Evolutionary conservation across 1,284 basidiomycete species (phyloP).

Genomic region (Vanrija pseudolonga): DNA sequence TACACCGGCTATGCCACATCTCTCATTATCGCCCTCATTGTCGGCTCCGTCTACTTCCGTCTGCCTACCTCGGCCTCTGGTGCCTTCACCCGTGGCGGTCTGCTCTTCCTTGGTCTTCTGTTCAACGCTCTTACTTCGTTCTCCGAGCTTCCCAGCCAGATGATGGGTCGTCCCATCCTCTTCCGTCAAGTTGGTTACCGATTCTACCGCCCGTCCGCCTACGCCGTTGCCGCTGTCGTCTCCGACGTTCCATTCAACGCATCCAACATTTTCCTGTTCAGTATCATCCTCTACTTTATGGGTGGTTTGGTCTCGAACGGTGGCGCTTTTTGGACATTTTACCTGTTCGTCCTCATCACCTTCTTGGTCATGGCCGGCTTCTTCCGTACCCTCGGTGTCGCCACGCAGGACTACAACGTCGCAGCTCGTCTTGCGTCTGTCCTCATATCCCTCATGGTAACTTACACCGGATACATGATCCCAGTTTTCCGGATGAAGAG

Average conservation of each 20-base stretch:
- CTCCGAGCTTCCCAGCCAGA: slow-evolving; percentile 57
- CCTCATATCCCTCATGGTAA: slow-evolving; percentile 51
- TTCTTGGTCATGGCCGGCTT: slow-evolving; percentile 52
- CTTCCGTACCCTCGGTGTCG: slow-evolving; percentile 52
- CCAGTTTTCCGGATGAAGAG: slow-evolving; percentile 70
- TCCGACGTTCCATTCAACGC: slow-evolving; percentile 54
- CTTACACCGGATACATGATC: slow-evolving; percentile 46
- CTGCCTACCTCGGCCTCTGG: slow-evolving; percentile 69
- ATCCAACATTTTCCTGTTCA: slow-evolving; percentile 52
- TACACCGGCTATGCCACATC: slow-evolving; percentile 64
- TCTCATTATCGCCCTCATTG: slow-evolving; percentile 60
- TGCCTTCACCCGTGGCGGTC: slow-evolving; percentile 80
- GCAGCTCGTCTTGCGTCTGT: slow-evolving; percentile 54
- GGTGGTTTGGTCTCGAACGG: slow-evolving; percentile 49
- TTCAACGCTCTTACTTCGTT: slow-evolving; percentile 55
- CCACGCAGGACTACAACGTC: slow-evolving; percentile 51
- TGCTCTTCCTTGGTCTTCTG: slow-evolving; percentile 71
- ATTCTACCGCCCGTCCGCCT: slow-evolving; percentile 65
- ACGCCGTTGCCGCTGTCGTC: slow-evolving; percentile 42
- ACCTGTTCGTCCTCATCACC: slow-evolving; percentile 44
- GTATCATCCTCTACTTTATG: slow-evolving; percentile 51
- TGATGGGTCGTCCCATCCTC: slow-evolving; percentile 67
- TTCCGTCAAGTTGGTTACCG: slow-evolving; percentile 66
- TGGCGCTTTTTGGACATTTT: slow-evolving; percentile 52
- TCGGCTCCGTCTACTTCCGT: slow-evolving; percentile 71